These are phyloP conservation scores for Cutaneotrichosporon cyanovorans DNA, from an alignment of 1,284 basidiomycete species.

Conservation along the genomic window DNA sequence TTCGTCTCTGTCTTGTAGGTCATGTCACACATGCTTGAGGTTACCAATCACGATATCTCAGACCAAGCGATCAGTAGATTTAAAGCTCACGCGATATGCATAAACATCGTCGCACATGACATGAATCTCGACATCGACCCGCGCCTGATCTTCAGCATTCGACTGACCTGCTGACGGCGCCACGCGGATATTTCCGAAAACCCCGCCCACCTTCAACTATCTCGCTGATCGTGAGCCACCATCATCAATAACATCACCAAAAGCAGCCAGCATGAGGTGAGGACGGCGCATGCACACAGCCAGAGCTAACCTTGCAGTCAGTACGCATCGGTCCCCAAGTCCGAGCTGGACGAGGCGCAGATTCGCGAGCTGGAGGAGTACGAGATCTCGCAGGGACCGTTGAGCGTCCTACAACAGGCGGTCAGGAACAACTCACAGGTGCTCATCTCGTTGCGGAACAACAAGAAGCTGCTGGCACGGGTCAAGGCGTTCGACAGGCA, in stretches of 20 bases:
- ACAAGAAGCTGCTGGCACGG: slow-evolving; percentile 94
- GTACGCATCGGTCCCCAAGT: slow-evolving; percentile 93
- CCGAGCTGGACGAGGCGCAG: slow-evolving; percentile 94
- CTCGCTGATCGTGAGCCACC: background rate
- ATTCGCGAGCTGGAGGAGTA: slow-evolving; percentile 92
- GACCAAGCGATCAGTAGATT: too few species aligned
- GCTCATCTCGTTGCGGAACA: slow-evolving; percentile 93
- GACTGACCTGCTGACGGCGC: too few species aligned
- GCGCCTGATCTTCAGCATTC: background rate
- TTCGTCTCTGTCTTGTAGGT: too few species aligned
- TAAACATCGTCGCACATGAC: too few species aligned
- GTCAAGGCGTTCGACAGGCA: slow-evolving; percentile 99
- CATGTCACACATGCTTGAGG: too few species aligned
- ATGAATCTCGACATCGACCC: too few species aligned
- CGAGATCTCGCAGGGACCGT: slow-evolving; percentile 91
- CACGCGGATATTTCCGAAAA: background rate
- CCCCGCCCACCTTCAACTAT: slow-evolving; percentile 1
- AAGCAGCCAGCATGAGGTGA: slow-evolving; percentile 2
- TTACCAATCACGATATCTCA: too few species aligned
- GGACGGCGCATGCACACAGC: background rate
- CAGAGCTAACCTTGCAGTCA: slow-evolving; percentile 55
- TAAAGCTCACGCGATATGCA: too few species aligned
- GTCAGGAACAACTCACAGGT: slow-evolving; percentile 98
- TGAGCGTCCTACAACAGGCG: slow-evolving; percentile 96
- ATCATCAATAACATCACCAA: background rate